phyloP scores from a whole-genome alignment of 2,329 filamentous ascomycete species.

The Aspergillus costaricaensis region DNA sequence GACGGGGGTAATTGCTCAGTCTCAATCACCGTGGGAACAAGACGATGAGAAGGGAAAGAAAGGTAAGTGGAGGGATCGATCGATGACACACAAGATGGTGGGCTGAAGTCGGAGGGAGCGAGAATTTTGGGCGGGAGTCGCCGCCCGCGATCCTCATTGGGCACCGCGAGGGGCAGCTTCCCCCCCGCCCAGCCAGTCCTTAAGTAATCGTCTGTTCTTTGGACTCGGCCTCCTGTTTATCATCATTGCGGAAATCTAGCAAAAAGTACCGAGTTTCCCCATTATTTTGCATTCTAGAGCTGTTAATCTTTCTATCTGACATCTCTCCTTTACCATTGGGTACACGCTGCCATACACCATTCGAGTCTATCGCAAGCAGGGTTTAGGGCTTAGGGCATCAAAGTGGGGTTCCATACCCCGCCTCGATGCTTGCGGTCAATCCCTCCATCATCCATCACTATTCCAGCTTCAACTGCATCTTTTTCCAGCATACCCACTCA shows the following conservation, averaged over 20 bases:
- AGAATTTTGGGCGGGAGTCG: constrained; percentile 40
- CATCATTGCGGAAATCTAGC: too few relatives aligned
- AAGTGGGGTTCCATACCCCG: constrained; percentile 33
- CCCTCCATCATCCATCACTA: not conserved
- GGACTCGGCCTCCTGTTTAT: too few relatives aligned
- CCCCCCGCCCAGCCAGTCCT: constrained; percentile 2
- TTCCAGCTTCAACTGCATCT: not conserved
- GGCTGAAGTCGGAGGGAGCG: constrained; percentile 23
- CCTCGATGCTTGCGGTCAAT: constrained; percentile 10
- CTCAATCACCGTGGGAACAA: constrained; percentile 13
- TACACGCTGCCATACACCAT: not conserved
- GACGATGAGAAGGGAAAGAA: constrained; percentile 12
- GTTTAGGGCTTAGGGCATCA: constrained; percentile 40
- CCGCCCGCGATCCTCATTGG: constrained; percentile 31
- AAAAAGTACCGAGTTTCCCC: not conserved
- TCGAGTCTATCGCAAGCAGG: constrained; percentile 14
- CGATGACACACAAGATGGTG: constrained; percentile 20
- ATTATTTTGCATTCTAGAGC: not conserved
- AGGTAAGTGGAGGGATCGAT: constrained; percentile 6
- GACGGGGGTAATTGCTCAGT: constrained; percentile 5
- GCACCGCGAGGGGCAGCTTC: constrained; percentile 13
- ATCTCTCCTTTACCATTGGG: not conserved
- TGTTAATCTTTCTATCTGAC: not conserved
- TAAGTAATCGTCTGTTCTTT: not conserved
- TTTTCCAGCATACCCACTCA: not conserved